Evolutionary conservation across 225 moss, liverwort and hornwort genomes (phyloP).

Genomic region (Bryum argenteum): DNA sequence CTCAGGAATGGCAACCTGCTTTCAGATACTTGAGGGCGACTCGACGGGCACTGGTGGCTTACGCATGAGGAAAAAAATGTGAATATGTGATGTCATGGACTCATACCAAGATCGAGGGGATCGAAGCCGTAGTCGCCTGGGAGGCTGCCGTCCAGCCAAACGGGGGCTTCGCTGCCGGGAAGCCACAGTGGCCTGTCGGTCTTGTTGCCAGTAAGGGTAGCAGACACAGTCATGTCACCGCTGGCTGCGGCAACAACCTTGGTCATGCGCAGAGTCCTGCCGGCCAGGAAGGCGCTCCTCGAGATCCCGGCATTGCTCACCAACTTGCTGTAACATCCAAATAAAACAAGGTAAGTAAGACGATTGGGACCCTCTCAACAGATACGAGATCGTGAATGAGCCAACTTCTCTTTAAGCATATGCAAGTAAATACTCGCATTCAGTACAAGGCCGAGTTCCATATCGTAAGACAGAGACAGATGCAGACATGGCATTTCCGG

Average conservation of each 20-base stretch:
- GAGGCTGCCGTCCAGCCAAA: constrained; percentile 75
- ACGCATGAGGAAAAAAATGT: no score
- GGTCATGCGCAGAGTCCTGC: constrained; percentile 62
- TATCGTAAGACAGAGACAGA: no score
- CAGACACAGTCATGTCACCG: constrained; percentile 45
- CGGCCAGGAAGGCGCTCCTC: constrained; percentile 67
- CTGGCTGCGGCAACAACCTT: constrained; percentile 39
- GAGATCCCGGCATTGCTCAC: constrained; percentile 57
- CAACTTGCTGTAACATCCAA: constrained; percentile 56
- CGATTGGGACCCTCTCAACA: no score
- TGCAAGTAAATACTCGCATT: no score
- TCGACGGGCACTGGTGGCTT: no score
- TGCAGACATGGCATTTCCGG: no score
- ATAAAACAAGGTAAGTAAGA: neutral
- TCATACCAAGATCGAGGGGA: constrained; percentile 74
- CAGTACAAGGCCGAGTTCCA: no score
- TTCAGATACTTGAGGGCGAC: no score
- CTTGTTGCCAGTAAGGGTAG: constrained; percentile 36
- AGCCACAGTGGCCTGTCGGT: constrained; percentile 84
- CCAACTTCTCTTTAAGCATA: no score
- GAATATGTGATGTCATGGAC: neutral
- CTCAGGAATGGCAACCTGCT: no score
- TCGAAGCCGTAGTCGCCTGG: constrained; percentile 95
- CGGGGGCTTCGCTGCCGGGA: constrained; percentile 69
- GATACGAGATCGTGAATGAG: no score